Base-by-base conservation (phyloP, 1,139 yeast species). In the Magnusiomyces paraingens region DNA sequence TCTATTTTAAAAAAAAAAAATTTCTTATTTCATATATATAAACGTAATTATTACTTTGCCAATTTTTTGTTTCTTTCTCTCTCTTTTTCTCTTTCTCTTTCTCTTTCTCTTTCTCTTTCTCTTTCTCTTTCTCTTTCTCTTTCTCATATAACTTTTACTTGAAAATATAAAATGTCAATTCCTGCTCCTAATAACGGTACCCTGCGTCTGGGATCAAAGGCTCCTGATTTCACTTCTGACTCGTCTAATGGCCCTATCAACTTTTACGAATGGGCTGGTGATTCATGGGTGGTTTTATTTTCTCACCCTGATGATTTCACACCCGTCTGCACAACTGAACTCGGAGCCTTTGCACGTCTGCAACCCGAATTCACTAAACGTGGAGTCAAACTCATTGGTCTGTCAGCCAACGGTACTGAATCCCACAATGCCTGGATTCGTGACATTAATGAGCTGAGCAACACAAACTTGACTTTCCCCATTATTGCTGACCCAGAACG, bases 291-390 rank as follows among this genome's bases (percentile, higher is more conserved):
- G 55, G 80, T 87, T 55, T 77, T 87, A 64, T 87, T 87, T 74
- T 83, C 91, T 43, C 95, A 87, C 72, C 95, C 95, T 58, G 94
- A 83, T 66, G 94, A 86, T 67, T 86, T 83, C 76, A 87, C 95
- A 50, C 95, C 95, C 53, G 93, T 87, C 52, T 87, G 95, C 74
- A 87, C 95, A 62, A 87, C 95, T 56, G 95, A 87, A 74, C 78
- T 87, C 61, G 95, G 95, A 59, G 95, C 94, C 11, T 86, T 87
- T 65, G 90, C 93, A 64, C 82, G 84, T 69, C 77, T 87, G 67
- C 87, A 85, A 73, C 88, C 88, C 49, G 94, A 87, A 71, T 87
- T 87, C 69, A 76, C 83, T 67, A 79, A 82, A 74, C 81, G 95
- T 70, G 79, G 79, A 54, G 87, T 84, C 63, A 86, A 86, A 75